A percentile compares a stretch with the other conserved stretches of the same genome.
Conservation (phyloP, 1,284 basidiomycete genomes). For the Lentinula novae-zelandiae region DNA sequence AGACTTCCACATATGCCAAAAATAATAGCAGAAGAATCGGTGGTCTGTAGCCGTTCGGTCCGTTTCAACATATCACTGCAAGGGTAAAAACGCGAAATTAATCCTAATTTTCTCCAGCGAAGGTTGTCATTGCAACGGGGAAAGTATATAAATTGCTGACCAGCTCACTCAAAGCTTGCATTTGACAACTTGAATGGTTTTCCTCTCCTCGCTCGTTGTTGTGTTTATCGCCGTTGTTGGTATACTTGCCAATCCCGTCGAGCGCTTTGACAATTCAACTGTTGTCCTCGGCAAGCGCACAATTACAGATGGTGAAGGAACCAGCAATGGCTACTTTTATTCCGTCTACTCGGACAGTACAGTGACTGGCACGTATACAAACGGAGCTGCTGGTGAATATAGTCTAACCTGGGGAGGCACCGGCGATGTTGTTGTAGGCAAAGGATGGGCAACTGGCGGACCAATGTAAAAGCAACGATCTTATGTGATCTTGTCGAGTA, state of each 20-base stretch:
- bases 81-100: not conserved
- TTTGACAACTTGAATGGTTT: not conserved
- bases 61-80: not conserved
- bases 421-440: slow-evolving; percentile 30
- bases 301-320: not conserved
- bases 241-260: slow-evolving; percentile 27
- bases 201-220: not conserved
- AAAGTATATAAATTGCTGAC: not conserved
- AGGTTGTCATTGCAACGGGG: not conserved
- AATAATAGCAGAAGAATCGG: too few species aligned
- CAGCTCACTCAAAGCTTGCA: too few species aligned
- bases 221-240: too few species aligned
- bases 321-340: slow-evolving; percentile 17
- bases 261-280: not conserved
- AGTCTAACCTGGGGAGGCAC: slow-evolving; percentile 23
- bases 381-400: slow-evolving; percentile 21
- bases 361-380: slow-evolving; percentile 25
- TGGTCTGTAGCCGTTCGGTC: not conserved
- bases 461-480: slow-evolving; percentile 6
- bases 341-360: slow-evolving; percentile 23
- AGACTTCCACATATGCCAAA: too few species aligned
- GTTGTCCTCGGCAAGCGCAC: not conserved
- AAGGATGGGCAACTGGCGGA: slow-evolving; percentile 29
- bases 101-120: not conserved
- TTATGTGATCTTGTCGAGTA: not conserved